Conservation (phyloP, 192 early-diverging fungal genomes). For the Coemansia sp. region DNA sequence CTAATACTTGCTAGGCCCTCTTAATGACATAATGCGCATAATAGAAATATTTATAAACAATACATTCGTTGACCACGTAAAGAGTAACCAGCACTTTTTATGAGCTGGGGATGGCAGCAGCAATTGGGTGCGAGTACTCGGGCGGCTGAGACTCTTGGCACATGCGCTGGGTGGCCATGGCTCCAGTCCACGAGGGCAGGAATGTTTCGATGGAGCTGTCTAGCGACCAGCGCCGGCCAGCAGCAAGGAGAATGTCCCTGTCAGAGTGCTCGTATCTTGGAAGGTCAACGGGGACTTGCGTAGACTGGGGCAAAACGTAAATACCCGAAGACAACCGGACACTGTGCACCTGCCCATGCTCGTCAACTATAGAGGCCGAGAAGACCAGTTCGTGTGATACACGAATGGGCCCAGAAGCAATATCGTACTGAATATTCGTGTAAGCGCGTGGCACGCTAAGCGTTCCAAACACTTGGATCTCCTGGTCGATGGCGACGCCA, state of each 20-base stretch:
- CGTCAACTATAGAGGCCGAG: slow-evolving; percentile 30
- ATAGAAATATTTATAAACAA: neutral
- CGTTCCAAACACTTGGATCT: slow-evolving; percentile 25
- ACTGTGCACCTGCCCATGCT: slow-evolving; percentile 37
- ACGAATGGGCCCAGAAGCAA: slow-evolving; percentile 27
- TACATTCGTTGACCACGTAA: too few relatives aligned
- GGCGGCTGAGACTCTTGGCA: slow-evolving; percentile 14
- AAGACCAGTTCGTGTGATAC: slow-evolving; percentile 45
- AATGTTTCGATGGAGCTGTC: neutral
- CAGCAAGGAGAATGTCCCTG: slow-evolving; percentile 37
- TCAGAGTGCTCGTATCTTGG: slow-evolving; percentile 41
- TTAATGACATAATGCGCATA: too few relatives aligned
- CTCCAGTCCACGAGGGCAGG: neutral
- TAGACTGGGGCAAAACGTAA: slow-evolving; percentile 25
- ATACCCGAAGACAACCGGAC: slow-evolving; percentile 39
- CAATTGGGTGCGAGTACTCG: slow-evolving; percentile 7
- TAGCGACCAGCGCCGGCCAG: slow-evolving; percentile 19
- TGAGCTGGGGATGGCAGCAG: neutral
- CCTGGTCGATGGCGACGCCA: slow-evolving; percentile 44
- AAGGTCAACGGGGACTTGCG: slow-evolving; percentile 8
- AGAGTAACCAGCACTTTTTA: neutral
- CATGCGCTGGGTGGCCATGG: neutral
- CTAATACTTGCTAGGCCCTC: too few relatives aligned
- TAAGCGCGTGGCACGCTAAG: slow-evolving; percentile 29
- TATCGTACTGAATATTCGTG: slow-evolving; percentile 37